phyloP scores from a whole-genome alignment of 192 early-diverging fungal genomes.

The Entophlyctis helioformis region DNA sequence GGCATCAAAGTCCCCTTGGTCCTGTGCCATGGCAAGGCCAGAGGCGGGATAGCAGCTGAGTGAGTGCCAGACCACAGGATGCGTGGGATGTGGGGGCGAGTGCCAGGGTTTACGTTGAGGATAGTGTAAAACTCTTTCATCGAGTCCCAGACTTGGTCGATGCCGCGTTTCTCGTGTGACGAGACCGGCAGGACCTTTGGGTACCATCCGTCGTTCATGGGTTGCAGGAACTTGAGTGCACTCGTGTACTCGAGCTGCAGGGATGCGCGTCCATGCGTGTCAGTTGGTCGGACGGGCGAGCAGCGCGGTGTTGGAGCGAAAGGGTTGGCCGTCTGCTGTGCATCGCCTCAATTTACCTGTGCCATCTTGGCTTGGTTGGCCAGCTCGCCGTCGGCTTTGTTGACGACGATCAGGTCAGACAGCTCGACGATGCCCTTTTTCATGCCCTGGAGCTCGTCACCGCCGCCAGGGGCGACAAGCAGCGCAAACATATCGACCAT shows the following conservation, averaged over 20 bases:
- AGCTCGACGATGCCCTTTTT: constrained; percentile 84
- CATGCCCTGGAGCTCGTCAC: constrained; percentile 80
- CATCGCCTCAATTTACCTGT: constrained; percentile 4
- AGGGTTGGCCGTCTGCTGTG: background rate
- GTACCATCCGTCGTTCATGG: constrained; percentile 24
- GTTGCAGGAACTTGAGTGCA: constrained; percentile 55
- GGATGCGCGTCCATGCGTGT: background rate
- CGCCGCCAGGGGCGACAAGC: constrained; percentile 65
- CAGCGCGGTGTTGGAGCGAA: background rate
- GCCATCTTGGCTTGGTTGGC: constrained; percentile 50
- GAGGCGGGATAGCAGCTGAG: no score
- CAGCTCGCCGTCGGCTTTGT: constrained; percentile 66
- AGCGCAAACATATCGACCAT: constrained; percentile 82
- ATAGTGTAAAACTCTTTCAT: constrained; percentile 44
- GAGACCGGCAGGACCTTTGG: constrained; percentile 48
- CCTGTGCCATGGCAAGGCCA: no score
- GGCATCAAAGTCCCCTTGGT: constrained; percentile 15
- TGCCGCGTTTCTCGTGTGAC: constrained; percentile 32
- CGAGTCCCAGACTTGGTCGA: constrained; percentile 42
- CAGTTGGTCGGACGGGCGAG: background rate
- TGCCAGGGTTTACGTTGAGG: constrained; percentile 30
- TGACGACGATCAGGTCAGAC: constrained; percentile 69
- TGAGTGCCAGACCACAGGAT: no score
- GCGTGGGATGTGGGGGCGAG: no score
- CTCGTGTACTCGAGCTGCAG: constrained; percentile 49